phyloP scores from a whole-genome alignment of 345 rosid genomes.

The Populus pruinosa region DNA sequence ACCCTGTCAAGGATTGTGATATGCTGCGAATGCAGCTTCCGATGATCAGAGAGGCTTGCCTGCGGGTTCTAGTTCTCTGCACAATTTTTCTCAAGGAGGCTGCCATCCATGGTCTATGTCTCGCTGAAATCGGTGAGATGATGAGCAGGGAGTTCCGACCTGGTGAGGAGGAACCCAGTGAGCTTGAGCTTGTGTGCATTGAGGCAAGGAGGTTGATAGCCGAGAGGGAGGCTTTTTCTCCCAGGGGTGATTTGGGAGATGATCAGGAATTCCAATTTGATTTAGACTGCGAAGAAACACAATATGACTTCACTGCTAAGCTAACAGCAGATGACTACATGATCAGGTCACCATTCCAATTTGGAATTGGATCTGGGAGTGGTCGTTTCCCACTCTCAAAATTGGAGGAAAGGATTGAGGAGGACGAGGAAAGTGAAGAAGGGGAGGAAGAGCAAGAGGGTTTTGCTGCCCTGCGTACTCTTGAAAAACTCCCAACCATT shows the following conservation, averaged over 20 bases:
- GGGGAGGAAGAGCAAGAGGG: conserved; percentile 43
- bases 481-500: conserved; percentile 39
- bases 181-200: conserved; percentile 80
- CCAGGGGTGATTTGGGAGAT: conserved; percentile 53
- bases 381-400: conserved; percentile 59
- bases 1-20: conserved; percentile 63
- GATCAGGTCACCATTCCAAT: conserved; percentile 39
- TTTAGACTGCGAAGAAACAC: conserved; percentile 68
- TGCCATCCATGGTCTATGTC: conserved; percentile 69
- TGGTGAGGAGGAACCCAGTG: conserved; percentile 96
- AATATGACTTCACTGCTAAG: conserved; percentile 37
- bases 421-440: conserved; percentile 63
- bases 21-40: conserved; percentile 85
- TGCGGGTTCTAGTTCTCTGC: conserved; percentile 73
- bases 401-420: conserved; percentile 80
- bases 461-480: conserved; percentile 24
- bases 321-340: conserved; percentile 46
- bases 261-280: conserved; percentile 66
- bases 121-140: conserved; percentile 98
- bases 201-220: conserved; percentile 71
- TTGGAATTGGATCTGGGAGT: conserved; percentile 45
- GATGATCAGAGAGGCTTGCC: conserved; percentile 91
- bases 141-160: conserved; percentile 89
- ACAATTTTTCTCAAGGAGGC: conserved; percentile 89
- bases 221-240: conserved; percentile 60